A percentile compares a stretch with the other conserved stretches of the same genome.
phyloP scores from a whole-genome alignment of 495 filamentous ascomycete species.

The Podospora pseudopauciseta region DNA sequence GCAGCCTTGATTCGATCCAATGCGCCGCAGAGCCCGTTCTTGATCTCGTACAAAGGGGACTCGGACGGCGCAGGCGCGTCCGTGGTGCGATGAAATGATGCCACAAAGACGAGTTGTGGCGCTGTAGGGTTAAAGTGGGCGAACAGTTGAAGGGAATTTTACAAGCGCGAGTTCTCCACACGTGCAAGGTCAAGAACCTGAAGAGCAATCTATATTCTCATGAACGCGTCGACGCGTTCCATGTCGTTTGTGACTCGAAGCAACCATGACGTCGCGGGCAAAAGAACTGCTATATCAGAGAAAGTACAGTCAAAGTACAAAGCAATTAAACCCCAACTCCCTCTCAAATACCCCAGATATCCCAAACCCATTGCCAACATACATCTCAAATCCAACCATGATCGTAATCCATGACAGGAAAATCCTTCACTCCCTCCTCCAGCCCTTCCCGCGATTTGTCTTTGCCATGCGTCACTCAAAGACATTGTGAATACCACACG shows the following conservation, averaged over 20 bases:
- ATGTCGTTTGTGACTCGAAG: too few relatives aligned
- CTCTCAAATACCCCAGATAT: background rate
- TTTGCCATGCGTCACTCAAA: conserved; percentile 16
- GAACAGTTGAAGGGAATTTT: too few relatives aligned
- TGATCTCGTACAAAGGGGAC: background rate
- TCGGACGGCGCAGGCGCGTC: background rate
- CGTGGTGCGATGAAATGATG: too few relatives aligned
- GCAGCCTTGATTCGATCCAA: conserved; percentile 13
- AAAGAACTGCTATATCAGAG: too few relatives aligned
- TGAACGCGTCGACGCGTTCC: too few relatives aligned
- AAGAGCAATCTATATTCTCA: too few relatives aligned
- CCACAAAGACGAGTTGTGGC: too few relatives aligned
- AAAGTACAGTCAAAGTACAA: background rate
- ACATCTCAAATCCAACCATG: background rate
- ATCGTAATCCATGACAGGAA: background rate
- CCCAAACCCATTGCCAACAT: background rate
- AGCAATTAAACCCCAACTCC: too few relatives aligned
- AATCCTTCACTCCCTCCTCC: background rate
- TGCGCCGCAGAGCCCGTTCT: conserved; percentile 7
- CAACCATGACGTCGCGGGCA: too few relatives aligned
- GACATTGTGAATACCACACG: conserved; percentile 36
- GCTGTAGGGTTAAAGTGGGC: too few relatives aligned
- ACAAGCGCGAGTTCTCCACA: too few relatives aligned
- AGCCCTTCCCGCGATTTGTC: background rate
- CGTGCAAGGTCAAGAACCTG: too few relatives aligned